phyloP scores from a whole-genome alignment of 164 flowering plant genomes.

The Paratinospora sagittata region DNA sequence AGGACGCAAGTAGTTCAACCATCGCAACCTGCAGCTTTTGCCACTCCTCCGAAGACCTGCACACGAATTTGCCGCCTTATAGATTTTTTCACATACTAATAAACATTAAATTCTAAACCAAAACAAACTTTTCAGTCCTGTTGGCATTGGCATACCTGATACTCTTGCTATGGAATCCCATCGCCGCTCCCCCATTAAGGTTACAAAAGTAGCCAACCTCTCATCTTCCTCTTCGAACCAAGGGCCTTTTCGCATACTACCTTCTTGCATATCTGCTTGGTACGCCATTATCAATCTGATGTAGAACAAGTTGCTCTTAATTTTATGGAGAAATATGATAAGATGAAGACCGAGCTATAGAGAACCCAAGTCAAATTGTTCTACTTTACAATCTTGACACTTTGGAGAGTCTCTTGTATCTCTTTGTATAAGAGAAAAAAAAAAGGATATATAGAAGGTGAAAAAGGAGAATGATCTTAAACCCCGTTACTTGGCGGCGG shows the following conservation, averaged over 20 bases:
- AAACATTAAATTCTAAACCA: no score
- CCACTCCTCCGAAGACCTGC: slow-evolving; percentile 70
- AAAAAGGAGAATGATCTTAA: slow-evolving; percentile 23
- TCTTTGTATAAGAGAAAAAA: slow-evolving; percentile 22
- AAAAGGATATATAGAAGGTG: no score
- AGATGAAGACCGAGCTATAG: no score
- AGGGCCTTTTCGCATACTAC: slow-evolving; percentile 48
- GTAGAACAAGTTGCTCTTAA: no score
- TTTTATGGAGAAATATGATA: background rate
- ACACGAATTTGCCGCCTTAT: background rate
- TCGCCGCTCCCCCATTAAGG: slow-evolving; percentile 44
- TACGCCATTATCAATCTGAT: slow-evolving; percentile 18
- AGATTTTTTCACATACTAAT: background rate
- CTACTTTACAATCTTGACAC: background rate
- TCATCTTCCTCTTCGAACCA: slow-evolving; percentile 74
- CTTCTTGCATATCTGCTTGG: slow-evolving; percentile 29
- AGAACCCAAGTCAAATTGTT: no score
- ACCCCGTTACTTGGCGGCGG: slow-evolving; percentile 17
- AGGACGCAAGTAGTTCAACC: slow-evolving; percentile 76
- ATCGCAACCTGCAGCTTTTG: slow-evolving; percentile 73
- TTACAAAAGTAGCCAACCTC: slow-evolving; percentile 29
- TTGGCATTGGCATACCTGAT: slow-evolving; percentile 37
- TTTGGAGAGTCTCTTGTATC: background rate
- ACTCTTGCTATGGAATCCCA: slow-evolving; percentile 63
- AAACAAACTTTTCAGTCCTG: background rate